A percentile compares a stretch with the other conserved stretches of the same genome.
These are phyloP conservation scores for Plasmodium vinckei DNA, from an alignment of 169 alveolate species.

Conservation along the genomic window DNA sequence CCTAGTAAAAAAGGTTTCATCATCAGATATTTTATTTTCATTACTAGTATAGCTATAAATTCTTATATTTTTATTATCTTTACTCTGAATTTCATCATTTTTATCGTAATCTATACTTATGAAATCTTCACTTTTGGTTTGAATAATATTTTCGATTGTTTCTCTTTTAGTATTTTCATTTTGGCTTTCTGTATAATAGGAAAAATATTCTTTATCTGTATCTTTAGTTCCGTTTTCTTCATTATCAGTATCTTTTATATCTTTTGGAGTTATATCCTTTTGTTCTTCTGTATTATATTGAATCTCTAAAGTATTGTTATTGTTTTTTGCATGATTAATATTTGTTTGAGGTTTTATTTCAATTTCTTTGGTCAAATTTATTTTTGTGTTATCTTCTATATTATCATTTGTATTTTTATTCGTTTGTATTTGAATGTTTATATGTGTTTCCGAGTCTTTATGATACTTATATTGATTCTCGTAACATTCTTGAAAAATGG, in stretches of 20 bases:
- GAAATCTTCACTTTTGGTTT: not conserved
- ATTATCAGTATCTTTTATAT: no score
- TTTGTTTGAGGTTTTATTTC: not conserved
- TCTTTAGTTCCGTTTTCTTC: no score
- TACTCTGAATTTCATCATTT: not conserved
- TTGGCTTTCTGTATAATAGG: no score
- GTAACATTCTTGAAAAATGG: not conserved
- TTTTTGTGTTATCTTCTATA: constrained; percentile 2
- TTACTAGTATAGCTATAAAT: not conserved
- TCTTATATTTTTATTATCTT: not conserved
- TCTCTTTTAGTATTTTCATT: no score
- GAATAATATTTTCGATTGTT: no score
- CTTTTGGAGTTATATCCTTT: no score
- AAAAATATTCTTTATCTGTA: no score
- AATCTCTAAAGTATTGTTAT: no score
- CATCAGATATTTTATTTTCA: not conserved
- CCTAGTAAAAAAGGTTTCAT: not conserved
- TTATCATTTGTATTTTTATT: not conserved
- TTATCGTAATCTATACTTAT: not conserved
- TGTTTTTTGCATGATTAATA: not conserved
- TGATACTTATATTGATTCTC: not conserved
- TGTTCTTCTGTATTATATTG: no score
- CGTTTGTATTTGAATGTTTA: not conserved
- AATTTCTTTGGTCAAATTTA: not conserved
- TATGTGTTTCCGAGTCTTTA: not conserved